Percentiles rank a stretch among this genome's conserved stretches.
These are phyloP conservation scores for Colletotrichum sp. DNA, from an alignment of 2,329 filamentous ascomycete genomes.

Conservation along the genomic window DNA sequence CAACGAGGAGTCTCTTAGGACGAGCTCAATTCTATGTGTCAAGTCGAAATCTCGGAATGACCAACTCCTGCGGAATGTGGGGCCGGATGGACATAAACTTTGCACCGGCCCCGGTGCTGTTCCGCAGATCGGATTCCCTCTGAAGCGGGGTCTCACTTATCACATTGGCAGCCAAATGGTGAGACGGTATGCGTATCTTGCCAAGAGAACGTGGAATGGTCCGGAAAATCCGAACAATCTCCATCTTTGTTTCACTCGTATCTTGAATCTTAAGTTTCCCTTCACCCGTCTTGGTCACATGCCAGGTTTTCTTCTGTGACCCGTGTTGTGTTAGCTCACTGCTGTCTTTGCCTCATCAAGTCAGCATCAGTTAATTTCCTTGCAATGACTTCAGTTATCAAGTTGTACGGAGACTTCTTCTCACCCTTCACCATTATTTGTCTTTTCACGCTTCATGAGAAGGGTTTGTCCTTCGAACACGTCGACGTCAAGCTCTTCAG, in stretches of 20 bases:
- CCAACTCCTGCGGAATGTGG: neutral
- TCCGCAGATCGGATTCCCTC: neutral
- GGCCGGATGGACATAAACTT: neutral
- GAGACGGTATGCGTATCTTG: neutral
- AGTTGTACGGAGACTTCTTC: neutral
- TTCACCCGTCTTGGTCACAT: neutral
- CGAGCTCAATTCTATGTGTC: neutral
- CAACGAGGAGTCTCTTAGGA: no score
- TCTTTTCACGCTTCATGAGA: neutral
- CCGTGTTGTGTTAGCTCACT: neutral
- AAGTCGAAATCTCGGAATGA: neutral
- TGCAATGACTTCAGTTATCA: neutral
- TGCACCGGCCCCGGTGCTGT: neutral
- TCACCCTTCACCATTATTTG: neutral
- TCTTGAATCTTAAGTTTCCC: neutral
- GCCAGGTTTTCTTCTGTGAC: neutral
- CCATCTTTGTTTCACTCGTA: neutral
- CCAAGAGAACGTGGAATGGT: neutral
- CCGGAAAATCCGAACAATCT: neutral
- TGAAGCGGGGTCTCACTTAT: neutral
- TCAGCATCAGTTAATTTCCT: neutral
- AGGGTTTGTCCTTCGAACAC: neutral
- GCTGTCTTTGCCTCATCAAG: neutral
- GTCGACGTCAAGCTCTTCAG: neutral
- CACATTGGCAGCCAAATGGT: neutral